These are phyloP conservation scores for Fusarium denticulatum DNA, from an alignment of 2,329 filamentous ascomycete genomes.

Conservation along the genomic window DNA sequence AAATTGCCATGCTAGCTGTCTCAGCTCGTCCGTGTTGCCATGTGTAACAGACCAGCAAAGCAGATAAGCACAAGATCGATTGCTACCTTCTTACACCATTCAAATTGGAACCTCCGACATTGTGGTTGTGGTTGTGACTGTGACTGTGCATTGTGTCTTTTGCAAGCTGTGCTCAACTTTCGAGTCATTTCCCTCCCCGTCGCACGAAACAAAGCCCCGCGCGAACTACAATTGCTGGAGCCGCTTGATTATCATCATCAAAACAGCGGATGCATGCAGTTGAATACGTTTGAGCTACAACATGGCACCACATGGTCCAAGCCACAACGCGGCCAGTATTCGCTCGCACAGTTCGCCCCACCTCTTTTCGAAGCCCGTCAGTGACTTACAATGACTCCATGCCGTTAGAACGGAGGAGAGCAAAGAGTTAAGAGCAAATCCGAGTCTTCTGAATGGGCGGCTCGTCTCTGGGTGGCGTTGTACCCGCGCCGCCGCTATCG, in stretches of 20 bases:
- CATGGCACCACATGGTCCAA: constrained; percentile 32
- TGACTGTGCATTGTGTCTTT: not conserved
- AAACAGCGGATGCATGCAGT: constrained; percentile 5
- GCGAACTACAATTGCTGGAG: not conserved
- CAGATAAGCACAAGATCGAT: constrained; percentile 32
- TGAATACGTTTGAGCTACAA: constrained; percentile 3
- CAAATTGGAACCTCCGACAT: not conserved
- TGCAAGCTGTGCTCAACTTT: constrained; percentile 1
- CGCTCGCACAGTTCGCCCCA: constrained; percentile 15
- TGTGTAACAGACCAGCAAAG: constrained; percentile 17
- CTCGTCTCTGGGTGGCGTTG: constrained; percentile 22
- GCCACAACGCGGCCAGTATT: constrained; percentile 8
- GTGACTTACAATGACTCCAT: not conserved
- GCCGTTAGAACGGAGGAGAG: not conserved
- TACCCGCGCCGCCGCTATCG: constrained; percentile 32
- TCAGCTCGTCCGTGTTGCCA: constrained; percentile 19
- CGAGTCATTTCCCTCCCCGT: constrained; percentile 26
- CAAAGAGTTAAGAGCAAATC: constrained; percentile 6
- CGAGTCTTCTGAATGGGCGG: constrained; percentile 20
- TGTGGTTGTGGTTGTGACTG: not conserved
- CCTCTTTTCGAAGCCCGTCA: not conserved
- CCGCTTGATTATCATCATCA: constrained; percentile 1
- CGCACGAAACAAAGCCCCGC: constrained; percentile 14
- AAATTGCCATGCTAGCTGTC: constrained; percentile 10
- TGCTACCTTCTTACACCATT: constrained; percentile 3